These are phyloP conservation scores for Penicillium bovifimosum DNA, from an alignment of 495 filamentous ascomycete genomes.

Conservation along the genomic window DNA sequence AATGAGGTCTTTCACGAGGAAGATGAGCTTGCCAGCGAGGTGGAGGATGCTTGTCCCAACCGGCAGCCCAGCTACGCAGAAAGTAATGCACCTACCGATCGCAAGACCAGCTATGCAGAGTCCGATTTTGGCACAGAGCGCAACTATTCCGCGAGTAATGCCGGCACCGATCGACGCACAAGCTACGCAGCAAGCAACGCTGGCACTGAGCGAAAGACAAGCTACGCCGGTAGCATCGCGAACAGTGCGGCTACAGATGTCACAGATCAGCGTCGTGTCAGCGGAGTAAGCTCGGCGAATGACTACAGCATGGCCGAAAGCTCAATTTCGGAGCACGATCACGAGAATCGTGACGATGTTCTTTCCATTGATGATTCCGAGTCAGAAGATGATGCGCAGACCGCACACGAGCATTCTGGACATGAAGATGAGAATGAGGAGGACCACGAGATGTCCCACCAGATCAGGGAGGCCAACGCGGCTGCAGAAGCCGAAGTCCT, in stretches of 20 bases:
- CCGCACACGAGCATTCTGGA: slow-evolving; percentile 6
- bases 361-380: slow-evolving; percentile 6
- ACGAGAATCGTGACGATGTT: slow-evolving; percentile 11
- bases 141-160: slow-evolving; percentile 40
- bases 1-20: slow-evolving; percentile 55
- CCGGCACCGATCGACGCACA: slow-evolving; percentile 49
- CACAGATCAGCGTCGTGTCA: slow-evolving; percentile 48
- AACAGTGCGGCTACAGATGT: slow-evolving; percentile 44
- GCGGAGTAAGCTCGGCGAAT: slow-evolving; percentile 42
- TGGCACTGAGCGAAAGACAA: slow-evolving; percentile 47
- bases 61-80: slow-evolving; percentile 45
- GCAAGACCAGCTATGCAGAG: slow-evolving; percentile 5
- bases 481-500: slow-evolving; percentile 26
- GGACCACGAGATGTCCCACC: slow-evolving; percentile 12
- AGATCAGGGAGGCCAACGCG: slow-evolving; percentile 26
- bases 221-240: slow-evolving; percentile 44
- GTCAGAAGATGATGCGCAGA: slow-evolving; percentile 17
- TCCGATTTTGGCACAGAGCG: background rate
- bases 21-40: slow-evolving; percentile 41
- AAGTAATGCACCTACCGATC: slow-evolving; percentile 35
- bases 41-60: slow-evolving; percentile 47
- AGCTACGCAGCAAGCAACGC: slow-evolving; percentile 43
- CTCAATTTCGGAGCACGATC: slow-evolving; percentile 9
- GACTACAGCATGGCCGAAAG: slow-evolving; percentile 25
- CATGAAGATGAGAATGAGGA: slow-evolving; percentile 4